Evolutionary conservation across 148 eudicot genomes (phyloP), one percentile per base, ranked within the genome.

Genomic region (Persicaria maculosa): DNA sequence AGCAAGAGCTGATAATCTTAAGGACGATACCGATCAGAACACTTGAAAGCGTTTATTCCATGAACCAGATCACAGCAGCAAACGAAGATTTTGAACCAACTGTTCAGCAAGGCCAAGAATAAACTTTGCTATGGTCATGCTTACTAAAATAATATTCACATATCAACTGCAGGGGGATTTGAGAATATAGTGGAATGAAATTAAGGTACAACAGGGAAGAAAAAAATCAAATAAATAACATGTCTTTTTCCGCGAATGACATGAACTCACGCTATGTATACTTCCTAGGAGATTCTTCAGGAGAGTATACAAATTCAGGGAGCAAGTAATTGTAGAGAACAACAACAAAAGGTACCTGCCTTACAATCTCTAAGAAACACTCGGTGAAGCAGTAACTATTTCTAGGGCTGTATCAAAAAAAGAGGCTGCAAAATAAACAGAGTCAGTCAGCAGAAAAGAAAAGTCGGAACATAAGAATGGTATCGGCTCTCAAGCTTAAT

Each of bases 391-490:
- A 54, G 58, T 54, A n/a, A 22, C 15, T n/a, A 54, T 5, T 16
- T 64, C 44, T 64, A 64, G 4, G 88, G 81, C 68, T 82, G 84
- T 48, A 85, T 83, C 71, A 81, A 77, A 75, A 83, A 77, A 43
- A 85, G 80, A 74, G 88, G 88, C 88, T 85, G 88, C 84, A 80
- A 76, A 47, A 36, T 16, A 50, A n/a, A 72, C 8, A 54, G 4
- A 16, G 58, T 54, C 40, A 31, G 20, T 54, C 17, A 54, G 19
- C 5, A 16, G 17, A 71, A 7, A 47, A 9, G 50, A 40, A 64
- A 17, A 77, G 8, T 48, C 15, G 52, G 9, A 47, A 43, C 11
- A 19, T 57, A 54, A 52, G 9, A 59, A 47, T 48, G 44, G 44
- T 40, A n/a, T 69, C 12, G 17, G 17, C 1, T 71, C 19, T 43